Percentiles rank a stretch among this genome's conserved stretches.
Evolutionary conservation across 805 yeast species (phyloP).

Genomic region (Candida ulmi): DNA sequence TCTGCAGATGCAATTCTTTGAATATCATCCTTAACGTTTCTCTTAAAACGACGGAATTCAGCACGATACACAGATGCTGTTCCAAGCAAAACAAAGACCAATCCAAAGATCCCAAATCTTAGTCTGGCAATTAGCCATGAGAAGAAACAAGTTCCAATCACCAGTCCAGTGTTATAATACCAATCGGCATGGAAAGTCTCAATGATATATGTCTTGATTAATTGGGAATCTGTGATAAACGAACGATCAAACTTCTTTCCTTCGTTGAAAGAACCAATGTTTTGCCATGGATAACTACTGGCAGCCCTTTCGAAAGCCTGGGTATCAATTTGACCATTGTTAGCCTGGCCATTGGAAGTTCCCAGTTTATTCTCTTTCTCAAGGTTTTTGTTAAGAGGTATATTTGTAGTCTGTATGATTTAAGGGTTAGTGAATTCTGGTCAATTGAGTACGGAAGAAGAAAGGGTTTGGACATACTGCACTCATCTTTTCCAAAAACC

Average conservation of each 20-base stretch:
- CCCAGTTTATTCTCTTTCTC: no score
- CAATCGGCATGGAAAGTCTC: constrained; percentile 71
- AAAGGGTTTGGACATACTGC: no score
- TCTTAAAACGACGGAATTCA: constrained; percentile 70
- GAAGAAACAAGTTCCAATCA: constrained; percentile 67
- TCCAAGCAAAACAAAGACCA: constrained; percentile 52
- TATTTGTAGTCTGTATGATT: background rate
- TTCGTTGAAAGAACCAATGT: constrained; percentile 25
- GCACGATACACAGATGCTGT: constrained; percentile 64
- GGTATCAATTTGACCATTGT: background rate
- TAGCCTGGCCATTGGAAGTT: no score
- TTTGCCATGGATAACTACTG: constrained; percentile 30
- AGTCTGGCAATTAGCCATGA: constrained; percentile 61
- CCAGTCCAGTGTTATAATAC: constrained; percentile 61
- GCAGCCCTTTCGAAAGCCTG: constrained; percentile 1
- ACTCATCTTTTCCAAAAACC: no score
- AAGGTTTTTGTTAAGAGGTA: background rate
- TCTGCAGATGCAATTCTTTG: constrained; percentile 58
- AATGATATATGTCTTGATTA: constrained; percentile 51
- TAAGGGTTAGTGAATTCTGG: no score
- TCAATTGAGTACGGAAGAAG: no score
- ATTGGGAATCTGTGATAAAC: constrained; percentile 25
- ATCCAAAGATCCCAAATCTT: constrained; percentile 61
- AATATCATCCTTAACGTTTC: constrained; percentile 74
- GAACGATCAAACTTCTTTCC: constrained; percentile 18